Percentiles rank a stretch among this genome's conserved stretches.
Conservation (phyloP, 177 flowering plant genomes). For the Tripterygium wilfordii region DNA sequence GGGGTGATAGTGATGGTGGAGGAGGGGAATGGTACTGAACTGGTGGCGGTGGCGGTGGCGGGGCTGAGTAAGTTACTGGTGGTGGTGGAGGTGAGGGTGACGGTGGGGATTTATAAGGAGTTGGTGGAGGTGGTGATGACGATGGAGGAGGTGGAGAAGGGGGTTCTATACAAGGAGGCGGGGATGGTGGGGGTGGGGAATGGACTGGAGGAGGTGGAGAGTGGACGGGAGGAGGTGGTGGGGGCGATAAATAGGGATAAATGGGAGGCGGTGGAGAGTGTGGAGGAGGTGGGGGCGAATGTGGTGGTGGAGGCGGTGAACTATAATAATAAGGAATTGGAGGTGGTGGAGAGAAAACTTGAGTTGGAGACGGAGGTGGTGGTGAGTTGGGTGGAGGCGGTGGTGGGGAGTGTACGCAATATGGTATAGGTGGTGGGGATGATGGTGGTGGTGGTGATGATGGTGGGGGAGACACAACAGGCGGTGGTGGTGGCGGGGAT, state of each 20-base stretch:
- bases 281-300: conserved; percentile 27
- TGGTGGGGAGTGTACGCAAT: conserved; percentile 25
- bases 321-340: conserved; percentile 6
- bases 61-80: conserved; percentile 8
- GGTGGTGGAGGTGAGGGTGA: conserved; percentile 19
- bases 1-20: conserved; percentile 26
- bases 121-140: conserved; percentile 28
- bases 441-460: too few species aligned
- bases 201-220: conserved; percentile 30
- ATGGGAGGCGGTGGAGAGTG: conserved; percentile 33
- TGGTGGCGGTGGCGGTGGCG: too few species aligned
- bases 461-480: conserved; percentile 35
- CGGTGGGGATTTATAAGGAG: too few species aligned
- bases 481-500: too few species aligned
- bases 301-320: conserved; percentile 18
- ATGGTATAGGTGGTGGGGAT: too few species aligned
- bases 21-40: conserved; percentile 14
- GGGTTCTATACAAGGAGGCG: conserved; percentile 45
- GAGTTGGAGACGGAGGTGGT: conserved; percentile 25
- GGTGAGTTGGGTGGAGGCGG: conserved; percentile 19
- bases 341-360: too few species aligned
- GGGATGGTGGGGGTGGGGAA: conserved; percentile 50
- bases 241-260: too few species aligned
- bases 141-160: conserved; percentile 62
- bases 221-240: conserved; percentile 22